Base-by-base conservation (phyloP, 495 filamentous ascomycete genomes). In the Immersiella caudata region DNA sequence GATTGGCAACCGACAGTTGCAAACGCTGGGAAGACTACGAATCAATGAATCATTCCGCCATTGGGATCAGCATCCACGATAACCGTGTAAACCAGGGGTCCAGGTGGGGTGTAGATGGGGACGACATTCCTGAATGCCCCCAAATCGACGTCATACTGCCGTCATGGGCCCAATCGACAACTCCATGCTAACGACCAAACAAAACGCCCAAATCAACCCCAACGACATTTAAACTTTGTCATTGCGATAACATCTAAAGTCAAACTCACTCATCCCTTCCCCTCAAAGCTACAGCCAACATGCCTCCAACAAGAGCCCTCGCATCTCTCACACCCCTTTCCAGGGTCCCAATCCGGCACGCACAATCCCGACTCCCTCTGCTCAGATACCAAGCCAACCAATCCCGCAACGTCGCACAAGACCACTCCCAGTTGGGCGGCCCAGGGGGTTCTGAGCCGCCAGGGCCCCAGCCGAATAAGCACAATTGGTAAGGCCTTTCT, bases 401-500 rank as follows among this genome's bases (percentile, higher is more conserved):
- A 26, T 24, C 52, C 2, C 20, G 59, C 7, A 29, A 33, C 29
- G 14, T 62, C 29, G 59, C 59, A 4, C 33, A 62, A 14, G 61
- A 63, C 46, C 4, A 63, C 6, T 18, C n/a, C 22, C 22, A 63
- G 14, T 24, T 63, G 0, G 61, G 61, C 18, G 61, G 61, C 1
- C 36, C 50, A 12, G 61, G 51, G 8, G 61, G 61, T 4, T 63
- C 61, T 14, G 61, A 63, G 21, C 61, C 61, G 0, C 61, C 61
- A 24, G 49, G 61, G n/a, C 61, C 61, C 0, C 40, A 52, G 24
- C 40, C 40, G 11, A 63, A 63, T 46, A 51, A 51, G 22, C 61
- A 63, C 25, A 63, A 63, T 46, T 63, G 61, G 61, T 63, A 36
- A 9, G 61, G n/a, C n/a, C 14, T 6, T 24, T 27, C 58, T 12